These are phyloP conservation scores for Lepidium aucheri DNA, from an alignment of 345 rosid species.

Conservation along the genomic window DNA sequence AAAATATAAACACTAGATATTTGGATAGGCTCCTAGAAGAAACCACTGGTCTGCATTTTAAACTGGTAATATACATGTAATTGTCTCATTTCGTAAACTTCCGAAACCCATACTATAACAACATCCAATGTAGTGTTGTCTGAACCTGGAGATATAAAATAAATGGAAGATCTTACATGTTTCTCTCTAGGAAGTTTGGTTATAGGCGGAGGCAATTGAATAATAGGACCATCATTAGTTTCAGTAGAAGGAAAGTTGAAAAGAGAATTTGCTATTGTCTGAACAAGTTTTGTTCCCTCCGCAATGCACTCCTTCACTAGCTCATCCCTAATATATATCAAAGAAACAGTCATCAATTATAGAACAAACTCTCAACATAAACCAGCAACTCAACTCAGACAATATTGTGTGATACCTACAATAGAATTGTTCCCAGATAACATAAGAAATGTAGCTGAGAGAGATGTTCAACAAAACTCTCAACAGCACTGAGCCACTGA, in stretches of 20 bases:
- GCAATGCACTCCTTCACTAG: constrained; percentile 49
- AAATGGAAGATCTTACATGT: constrained; percentile 41
- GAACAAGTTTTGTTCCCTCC: constrained; percentile 66
- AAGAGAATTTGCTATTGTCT: constrained; percentile 52
- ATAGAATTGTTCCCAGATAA: not conserved
- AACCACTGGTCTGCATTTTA: not conserved
- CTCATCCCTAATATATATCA: constrained; percentile 45
- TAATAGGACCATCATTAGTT: constrained; percentile 70
- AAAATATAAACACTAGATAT: not conserved
- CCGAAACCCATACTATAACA: not conserved
- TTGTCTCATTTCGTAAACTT: not conserved
- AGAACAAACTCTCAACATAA: not conserved
- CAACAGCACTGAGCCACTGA: not conserved
- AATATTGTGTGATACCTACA: not conserved
- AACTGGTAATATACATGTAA: not conserved
- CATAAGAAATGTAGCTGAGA: not conserved
- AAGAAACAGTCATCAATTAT: not conserved
- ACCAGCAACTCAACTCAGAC: not conserved
- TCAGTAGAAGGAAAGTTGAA: constrained; percentile 78
- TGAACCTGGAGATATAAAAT: not conserved
- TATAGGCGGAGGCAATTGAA: constrained; percentile 64
- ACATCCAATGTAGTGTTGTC: not conserved
- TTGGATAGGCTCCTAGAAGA: not conserved
- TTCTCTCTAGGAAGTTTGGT: constrained; percentile 81
- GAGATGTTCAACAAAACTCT: not conserved